These are phyloP conservation scores for Leishmania guyanensis DNA, from an alignment of 208 protist species.

Conservation along the genomic window DNA sequence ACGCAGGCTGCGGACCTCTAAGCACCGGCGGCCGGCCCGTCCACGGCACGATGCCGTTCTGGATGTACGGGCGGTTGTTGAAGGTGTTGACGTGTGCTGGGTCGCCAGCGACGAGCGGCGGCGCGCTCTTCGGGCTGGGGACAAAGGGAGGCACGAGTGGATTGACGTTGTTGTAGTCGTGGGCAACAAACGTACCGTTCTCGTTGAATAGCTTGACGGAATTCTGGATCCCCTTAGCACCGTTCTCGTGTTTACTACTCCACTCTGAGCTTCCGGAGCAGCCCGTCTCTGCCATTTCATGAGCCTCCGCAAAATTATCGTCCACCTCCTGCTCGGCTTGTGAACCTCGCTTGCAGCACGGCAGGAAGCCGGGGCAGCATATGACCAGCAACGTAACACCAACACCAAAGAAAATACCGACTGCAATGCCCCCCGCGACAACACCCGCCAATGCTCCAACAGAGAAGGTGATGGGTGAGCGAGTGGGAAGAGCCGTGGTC, in stretches of 20 bases:
- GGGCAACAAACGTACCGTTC: not conserved
- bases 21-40: conserved; percentile 30
- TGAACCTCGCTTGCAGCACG: not conserved
- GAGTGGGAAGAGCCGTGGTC: not conserved
- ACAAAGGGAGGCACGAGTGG: conserved; percentile 3
- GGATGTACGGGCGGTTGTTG: conserved; percentile 18
- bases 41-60: conserved; percentile 34
- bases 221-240: too few species aligned
- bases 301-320: not conserved
- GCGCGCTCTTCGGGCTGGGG: not conserved
- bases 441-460: not conserved
- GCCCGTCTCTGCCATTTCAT: not conserved
- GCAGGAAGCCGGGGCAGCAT: not conserved
- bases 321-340: not conserved
- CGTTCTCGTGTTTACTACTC: not conserved
- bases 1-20: conserved; percentile 29
- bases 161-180: not conserved
- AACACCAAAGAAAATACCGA: not conserved
- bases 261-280: not conserved
- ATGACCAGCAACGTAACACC: not conserved
- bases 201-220: not conserved
- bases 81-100: conserved; percentile 11
- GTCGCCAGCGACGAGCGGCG: conserved; percentile 5
- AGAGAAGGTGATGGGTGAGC: not conserved
- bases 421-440: not conserved